These are phyloP conservation scores for Peterozyma toletana DNA, from an alignment of 805 yeast species.

Conservation along the genomic window DNA sequence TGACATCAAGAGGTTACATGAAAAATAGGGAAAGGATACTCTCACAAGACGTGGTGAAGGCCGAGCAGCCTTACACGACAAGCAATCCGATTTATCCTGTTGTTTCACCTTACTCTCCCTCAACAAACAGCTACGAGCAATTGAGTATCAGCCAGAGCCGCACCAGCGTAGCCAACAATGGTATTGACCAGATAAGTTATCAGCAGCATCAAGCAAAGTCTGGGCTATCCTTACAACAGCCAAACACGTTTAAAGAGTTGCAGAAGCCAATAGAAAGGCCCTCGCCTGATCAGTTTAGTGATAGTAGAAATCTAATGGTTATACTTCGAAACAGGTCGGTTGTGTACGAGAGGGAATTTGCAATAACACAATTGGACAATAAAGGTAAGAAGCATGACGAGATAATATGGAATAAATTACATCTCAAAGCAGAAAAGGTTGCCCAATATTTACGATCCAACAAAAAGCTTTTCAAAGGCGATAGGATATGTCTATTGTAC, in stretches of 20 bases:
- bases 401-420: constrained; percentile 87
- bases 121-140: background rate
- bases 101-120: background rate
- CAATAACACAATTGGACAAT: constrained; percentile 63
- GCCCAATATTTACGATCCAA: constrained; percentile 77
- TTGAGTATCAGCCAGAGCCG: background rate
- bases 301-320: constrained; percentile 58
- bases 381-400: constrained; percentile 74
- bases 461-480: constrained; percentile 68
- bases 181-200: background rate
- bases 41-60: constrained; percentile 9
- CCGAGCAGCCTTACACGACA: background rate
- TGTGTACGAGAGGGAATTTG: constrained; percentile 57
- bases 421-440: constrained; percentile 75
- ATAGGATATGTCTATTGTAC: constrained; percentile 77
- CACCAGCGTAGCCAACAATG: background rate
- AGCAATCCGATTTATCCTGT: background rate
- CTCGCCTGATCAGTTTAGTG: constrained; percentile 28
- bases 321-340: constrained; percentile 70
- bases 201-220: background rate
- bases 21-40: constrained; percentile 45
- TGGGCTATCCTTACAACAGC: background rate
- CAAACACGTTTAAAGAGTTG: constrained; percentile 24
- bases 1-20: constrained; percentile 67
- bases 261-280: constrained; percentile 57